Evolutionary conservation across 1,139 yeast genomes (phyloP), one percentile per base, ranked within the genome.

Genomic region (Taphrina communis): DNA sequence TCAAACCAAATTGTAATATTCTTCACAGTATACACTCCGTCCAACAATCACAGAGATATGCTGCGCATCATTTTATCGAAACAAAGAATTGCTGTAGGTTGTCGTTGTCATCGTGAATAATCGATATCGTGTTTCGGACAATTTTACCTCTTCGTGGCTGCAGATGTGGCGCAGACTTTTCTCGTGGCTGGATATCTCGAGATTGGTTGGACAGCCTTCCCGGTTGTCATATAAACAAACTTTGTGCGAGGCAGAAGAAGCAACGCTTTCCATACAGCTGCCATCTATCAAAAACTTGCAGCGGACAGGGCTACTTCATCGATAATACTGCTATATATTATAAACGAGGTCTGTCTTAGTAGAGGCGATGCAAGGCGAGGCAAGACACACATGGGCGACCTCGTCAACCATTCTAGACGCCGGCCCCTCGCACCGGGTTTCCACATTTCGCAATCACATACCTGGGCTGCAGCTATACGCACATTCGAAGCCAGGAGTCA

Each of bases 351-450:
- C 4, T 2, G 31, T 2, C 31, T 25, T 25, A 25, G 31, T 25
- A 25, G 31, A 4, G 4, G 31, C 31, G 31, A 25, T 25, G 31
- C 31, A 25, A 25, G 31, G 1, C 31, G 31, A 25, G 31, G 31
- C 31, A 25, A 25, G 31, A 25, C 31, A 25, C 31, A 25, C 31
- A 25, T 25, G 31, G 31, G 1, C 31, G 1, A 25, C 31, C 0
- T 2, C 31, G 31, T 25, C 42, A 9, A 39, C 42, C 42, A 39
- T 39, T 39, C 42, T 39, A 39, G 42, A 9, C 42, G 14, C 14
- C n/a, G 36, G 53, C 53, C 53, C 53, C 53, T 50, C 53, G 53
- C 53, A 50, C 53, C 53, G 53, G 36, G 19, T 50, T 50, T 8
- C 53, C 53, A 50, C 31, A 50, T 17, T 21, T 25, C n/a, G 9